Evolutionary conservation across 805 yeast species (phyloP), one percentile per base, ranked within the genome.

Genomic region (Clavispora carvajalis): DNA sequence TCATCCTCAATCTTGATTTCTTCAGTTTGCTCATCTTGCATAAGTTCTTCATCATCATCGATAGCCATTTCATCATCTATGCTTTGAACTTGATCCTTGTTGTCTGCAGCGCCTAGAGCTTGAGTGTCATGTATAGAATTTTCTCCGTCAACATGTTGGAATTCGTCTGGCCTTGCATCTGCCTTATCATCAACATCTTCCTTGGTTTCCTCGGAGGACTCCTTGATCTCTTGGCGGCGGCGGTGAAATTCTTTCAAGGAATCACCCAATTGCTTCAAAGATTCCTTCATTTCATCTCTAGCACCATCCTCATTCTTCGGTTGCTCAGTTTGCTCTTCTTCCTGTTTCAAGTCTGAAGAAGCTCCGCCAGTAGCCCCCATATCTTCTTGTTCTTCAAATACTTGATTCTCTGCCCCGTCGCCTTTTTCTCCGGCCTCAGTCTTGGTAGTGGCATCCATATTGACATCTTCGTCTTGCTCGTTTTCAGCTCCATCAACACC

Each of bases 171-270:
- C 37, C 80, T 74, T 45, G 79, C 82, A 44, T 76, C 80, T 10
- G 81, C 79, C 39, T 76, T 73, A 10, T 80, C 80, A 7, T 45
- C 49, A 19, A 58, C 18, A 34, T 74, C 67, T 30, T 78, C 79
- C 38, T 75, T 77, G 19, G 63, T 64, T 24, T 67, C 63, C 23
- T 46, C 46, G 3, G 74, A 63, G 8, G 85, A 78, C 48, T 86
- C 90, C 49, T 81, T 72, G 45, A 93, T 91, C 52, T 89, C 96
- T 59, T 86, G 88, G 47, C 85, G 80, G 52, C 96, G 83, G 57
- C 87, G 84, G 58, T 91, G 95, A 65, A 85, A 91, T 56, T 90
- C 96, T 52, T 91, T 86, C 65, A 90, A 59, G 1, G 95, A 78
- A 61, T 90, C 97, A 38, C 99, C 98, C 11, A 93, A 72, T 57